Evolutionary conservation across 306 rosid genomes (phyloP).

Genomic region (Casuarina equisetifolia): DNA sequence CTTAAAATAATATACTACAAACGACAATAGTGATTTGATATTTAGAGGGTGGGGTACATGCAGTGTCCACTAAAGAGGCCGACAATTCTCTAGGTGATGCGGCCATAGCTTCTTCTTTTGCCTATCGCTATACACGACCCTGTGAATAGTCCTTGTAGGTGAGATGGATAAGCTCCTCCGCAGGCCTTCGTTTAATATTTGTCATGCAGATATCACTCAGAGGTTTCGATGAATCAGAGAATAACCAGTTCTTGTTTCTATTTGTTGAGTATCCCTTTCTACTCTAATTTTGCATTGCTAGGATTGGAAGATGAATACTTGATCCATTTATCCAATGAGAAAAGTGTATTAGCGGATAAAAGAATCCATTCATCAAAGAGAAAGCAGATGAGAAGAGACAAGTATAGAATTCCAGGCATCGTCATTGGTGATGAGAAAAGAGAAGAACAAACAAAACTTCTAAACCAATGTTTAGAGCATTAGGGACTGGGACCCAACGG

Average conservation of each 20-base stretch:
- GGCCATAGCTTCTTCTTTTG: not conserved
- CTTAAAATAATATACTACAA: not conserved
- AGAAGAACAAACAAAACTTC: constrained; percentile 15
- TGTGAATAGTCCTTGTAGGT: no score
- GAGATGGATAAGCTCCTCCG: no score
- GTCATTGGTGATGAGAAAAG: constrained; percentile 10
- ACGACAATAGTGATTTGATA: not conserved
- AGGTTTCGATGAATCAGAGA: no score
- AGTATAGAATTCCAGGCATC: constrained; percentile 12
- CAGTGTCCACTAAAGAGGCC: not conserved
- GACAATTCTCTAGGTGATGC: not conserved
- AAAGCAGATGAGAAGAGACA: constrained; percentile 13
- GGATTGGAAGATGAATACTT: not conserved
- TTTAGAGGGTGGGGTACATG: no score
- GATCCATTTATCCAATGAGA: not conserved
- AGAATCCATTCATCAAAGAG: not conserved
- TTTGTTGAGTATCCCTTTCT: not conserved
- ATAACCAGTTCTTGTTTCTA: not conserved
- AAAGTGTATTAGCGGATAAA: not conserved
- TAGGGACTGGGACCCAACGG: not conserved
- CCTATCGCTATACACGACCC: no score
- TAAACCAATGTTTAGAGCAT: not conserved
- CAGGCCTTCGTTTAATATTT: not conserved
- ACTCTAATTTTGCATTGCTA: not conserved
- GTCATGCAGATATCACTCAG: not conserved